Evolutionary conservation across 2,329 filamentous ascomycete species (phyloP).

Genomic region (Metarhizium robertsii): DNA sequence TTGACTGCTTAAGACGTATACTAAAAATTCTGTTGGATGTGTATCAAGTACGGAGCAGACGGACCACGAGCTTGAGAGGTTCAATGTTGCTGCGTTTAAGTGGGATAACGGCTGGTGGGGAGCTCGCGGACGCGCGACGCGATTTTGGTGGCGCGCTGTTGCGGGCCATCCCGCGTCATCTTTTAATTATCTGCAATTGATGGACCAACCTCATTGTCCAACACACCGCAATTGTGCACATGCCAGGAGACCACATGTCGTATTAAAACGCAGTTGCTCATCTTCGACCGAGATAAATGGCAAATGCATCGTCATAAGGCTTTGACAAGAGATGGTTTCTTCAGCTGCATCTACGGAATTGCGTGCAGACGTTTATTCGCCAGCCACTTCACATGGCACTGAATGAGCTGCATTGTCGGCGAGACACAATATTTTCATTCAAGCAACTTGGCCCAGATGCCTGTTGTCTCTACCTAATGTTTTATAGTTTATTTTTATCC

Average conservation of each 20-base stretch:
- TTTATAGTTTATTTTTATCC: constrained; percentile 1
- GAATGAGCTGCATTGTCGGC: neutral
- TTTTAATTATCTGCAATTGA: neutral
- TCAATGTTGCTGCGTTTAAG: constrained; percentile 8
- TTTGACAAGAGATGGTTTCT: neutral
- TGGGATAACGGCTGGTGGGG: constrained; percentile 11
- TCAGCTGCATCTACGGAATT: neutral
- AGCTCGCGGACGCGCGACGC: constrained; percentile 23
- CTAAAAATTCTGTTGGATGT: neutral
- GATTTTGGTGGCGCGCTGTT: constrained; percentile 13
- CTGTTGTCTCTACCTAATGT: constrained; percentile 12
- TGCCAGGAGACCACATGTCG: too few relatives aligned
- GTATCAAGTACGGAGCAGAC: neutral
- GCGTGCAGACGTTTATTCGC: neutral
- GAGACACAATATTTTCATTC: constrained; percentile 1
- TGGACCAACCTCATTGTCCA: neutral
- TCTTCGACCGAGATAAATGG: too few relatives aligned
- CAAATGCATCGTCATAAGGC: neutral
- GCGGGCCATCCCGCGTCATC: constrained; percentile 3
- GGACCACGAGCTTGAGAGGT: neutral
- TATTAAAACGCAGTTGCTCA: neutral
- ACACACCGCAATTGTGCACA: too few relatives aligned
- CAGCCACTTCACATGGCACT: neutral
- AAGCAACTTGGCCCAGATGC: constrained; percentile 6
- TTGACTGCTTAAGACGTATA: neutral